Conservation (phyloP, 2,329 filamentous ascomycete species). For the Penicillium sp. region DNA sequence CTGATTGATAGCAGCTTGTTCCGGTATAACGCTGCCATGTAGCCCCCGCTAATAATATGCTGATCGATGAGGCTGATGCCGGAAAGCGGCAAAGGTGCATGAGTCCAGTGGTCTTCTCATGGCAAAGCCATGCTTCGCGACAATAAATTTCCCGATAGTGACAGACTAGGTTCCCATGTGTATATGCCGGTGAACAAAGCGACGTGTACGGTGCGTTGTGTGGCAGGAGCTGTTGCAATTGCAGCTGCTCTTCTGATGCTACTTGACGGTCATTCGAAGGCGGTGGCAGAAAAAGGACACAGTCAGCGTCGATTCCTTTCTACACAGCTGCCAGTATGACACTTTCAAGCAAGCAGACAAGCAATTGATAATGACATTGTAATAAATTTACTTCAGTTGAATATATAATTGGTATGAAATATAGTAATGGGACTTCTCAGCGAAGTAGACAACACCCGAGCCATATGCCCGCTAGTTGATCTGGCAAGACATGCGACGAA, state of each 20-base stretch:
- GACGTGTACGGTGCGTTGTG: not conserved
- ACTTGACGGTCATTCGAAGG: not conserved
- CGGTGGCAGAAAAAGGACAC: constrained; percentile 1
- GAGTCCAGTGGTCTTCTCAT: not conserved
- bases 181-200: not conserved
- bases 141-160: not conserved
- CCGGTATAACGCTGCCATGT: not conserved
- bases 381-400: not conserved
- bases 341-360: not conserved
- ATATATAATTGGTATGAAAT: no score
- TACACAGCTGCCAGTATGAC: not conserved
- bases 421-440: no score
- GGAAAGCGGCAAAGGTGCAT: not conserved
- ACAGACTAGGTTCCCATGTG: not conserved
- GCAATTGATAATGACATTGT: not conserved
- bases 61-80: not conserved
- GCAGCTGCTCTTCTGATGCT: not conserved
- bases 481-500: no score
- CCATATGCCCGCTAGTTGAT: no score
- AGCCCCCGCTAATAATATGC: not conserved
- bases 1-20: constrained; percentile 20
- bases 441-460: no score
- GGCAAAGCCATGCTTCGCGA: not conserved
- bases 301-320: not conserved
- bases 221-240: not conserved